Base-by-base conservation (phyloP, 2,329 filamentous ascomycete species). In the Fusarium coffeatum region DNA sequence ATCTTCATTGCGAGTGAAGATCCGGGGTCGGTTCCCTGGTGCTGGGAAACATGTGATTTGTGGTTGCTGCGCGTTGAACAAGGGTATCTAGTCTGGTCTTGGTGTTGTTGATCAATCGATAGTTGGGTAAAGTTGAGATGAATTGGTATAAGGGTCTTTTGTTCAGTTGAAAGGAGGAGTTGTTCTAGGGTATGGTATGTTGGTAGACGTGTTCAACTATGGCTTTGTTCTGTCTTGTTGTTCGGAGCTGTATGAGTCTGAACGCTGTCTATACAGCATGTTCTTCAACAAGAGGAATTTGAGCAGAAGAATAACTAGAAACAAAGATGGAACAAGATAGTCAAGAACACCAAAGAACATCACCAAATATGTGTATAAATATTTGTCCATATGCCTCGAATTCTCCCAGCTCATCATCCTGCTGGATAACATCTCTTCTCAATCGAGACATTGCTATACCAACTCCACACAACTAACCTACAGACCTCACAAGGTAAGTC, bases 11-110 rank as follows among this genome's bases (percentile, higher is more conserved):
- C 18, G 7, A 3, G 22, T 48, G 53, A 11, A 63, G 28, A 65
- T 68, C 66, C n/a, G 47, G 57, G 41, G 64, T 47, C 27, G 28
- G 34, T 3, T 4, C 41, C 57, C 11, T 48, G 15, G n/a, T 9
- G 6, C 23, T 20, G 11, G 27, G 37, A 18, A 1, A 10, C 48
- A 51, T 32, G 37, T 40, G 48, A 51, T 9, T n/a, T 27, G 22
- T 40, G 40, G 32, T 23, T 16, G 15, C 18, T 51, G 48, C 48
- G 22, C 10, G 30, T 8, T 23, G 12, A 41, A 51, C 49, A 40
- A n/a, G 49, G 49, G 18, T 41, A 7, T 43, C 13, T 30, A 30
- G 28, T 2, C 28, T 20, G 12, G 40, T 25, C 22, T 50, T 32
- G 16, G 8, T 30, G 12, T 30, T 30, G 28, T 30, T 30, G 28